Evolutionary conservation across 2,329 filamentous ascomycete genomes (phyloP), one percentile per base, ranked within the genome.

Genomic region (Fusarium algeriense): DNA sequence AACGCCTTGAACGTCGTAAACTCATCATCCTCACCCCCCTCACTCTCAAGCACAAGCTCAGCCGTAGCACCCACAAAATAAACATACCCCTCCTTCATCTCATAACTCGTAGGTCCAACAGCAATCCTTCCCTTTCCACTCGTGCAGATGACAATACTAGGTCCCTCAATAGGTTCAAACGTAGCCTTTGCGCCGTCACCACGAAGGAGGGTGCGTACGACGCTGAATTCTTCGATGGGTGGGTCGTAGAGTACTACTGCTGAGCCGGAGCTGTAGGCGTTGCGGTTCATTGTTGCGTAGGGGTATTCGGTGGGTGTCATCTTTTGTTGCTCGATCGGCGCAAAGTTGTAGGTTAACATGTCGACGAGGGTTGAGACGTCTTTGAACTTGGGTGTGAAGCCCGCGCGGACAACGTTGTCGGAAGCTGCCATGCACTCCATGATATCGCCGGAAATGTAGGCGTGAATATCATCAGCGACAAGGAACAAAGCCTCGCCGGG

Each of bases 361-460:
- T 90, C 87, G 37, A 95, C 94, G 14, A 99, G 86, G 1, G 94
- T 98, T 58, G 90, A 84, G 26, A 98, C 93, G 75, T 99, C 96
- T 84, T 98, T 98, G 88, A 97, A 99, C 81, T 99, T 99, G 60
- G 96, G 96, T 0, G 96, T 99, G 82, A 99, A 96, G 45, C 96
- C 96, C 0, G 96, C 96, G 60, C 96, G 94, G 55, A 99, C 95
- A 38, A 99, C 96, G 74, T 99, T 99, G 87, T 99, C 96, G n/a
- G 93, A 97, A 12, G 94, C 92, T 0, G 96, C 96, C 96, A 99
- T 99, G 85, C 96, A 99, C 83, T 99, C 96, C 80, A 99, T 94
- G 75, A 99, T 97, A 78, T 99, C 95, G 65, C 93, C 93, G 5
- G 91, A 93, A 45, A 97, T 83, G 81, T 99, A 99, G 52, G 96